phyloP scores from a whole-genome alignment of 1,284 basidiomycete species.

The Leccinum solheimii region DNA sequence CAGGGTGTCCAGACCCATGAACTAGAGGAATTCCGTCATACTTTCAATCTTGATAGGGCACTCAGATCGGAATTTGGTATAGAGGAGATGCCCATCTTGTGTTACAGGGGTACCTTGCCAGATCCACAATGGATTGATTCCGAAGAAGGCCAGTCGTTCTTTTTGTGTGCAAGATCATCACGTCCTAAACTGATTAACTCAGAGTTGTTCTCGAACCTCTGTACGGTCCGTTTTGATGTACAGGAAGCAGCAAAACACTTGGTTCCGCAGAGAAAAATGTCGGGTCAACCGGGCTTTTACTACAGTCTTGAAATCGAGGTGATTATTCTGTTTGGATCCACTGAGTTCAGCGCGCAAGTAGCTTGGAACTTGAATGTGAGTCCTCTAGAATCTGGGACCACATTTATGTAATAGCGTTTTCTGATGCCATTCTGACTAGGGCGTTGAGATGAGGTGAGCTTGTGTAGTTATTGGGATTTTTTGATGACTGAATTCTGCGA shows the following conservation, averaged over 20 bases:
- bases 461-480: not conserved
- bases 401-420: not conserved
- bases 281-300: slow-evolving; percentile 3
- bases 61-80: slow-evolving; percentile 3
- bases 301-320: slow-evolving; percentile 11
- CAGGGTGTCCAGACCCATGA: slow-evolving; percentile 15
- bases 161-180: not conserved
- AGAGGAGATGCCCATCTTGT: not conserved
- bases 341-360: slow-evolving; percentile 49
- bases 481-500: not conserved
- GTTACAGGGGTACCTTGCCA: slow-evolving; percentile 12
- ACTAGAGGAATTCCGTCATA: slow-evolving; percentile 11
- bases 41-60: no score
- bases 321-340: slow-evolving; percentile 16
- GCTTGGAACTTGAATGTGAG: slow-evolving; percentile 20
- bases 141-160: not conserved
- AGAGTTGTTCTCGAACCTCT: slow-evolving; percentile 19
- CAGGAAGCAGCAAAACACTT: slow-evolving; percentile 3
- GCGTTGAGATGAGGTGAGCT: not conserved
- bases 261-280: not conserved
- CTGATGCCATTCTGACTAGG: not conserved
- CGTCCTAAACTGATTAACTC: not conserved
- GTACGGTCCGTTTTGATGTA: slow-evolving; percentile 8
- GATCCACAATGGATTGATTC: slow-evolving; percentile 17
- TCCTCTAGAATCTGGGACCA: not conserved